Evolutionary conservation across 2,329 filamentous ascomycete genomes (phyloP).

Genomic region (Colletotrichum agaves): DNA sequence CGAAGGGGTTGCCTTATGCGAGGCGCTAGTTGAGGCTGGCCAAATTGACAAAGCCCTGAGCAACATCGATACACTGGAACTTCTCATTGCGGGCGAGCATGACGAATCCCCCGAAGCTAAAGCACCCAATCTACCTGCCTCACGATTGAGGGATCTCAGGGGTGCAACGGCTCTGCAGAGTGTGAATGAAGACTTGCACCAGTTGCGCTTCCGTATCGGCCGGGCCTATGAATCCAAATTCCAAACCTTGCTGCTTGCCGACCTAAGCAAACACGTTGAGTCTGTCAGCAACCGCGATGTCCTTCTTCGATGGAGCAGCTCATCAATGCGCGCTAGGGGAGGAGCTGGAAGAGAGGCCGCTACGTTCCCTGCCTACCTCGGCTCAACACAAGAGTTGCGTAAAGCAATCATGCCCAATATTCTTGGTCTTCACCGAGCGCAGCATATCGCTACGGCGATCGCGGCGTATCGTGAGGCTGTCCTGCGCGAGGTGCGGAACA

Average conservation of each 20-base stretch:
- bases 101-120: constrained; percentile 49
- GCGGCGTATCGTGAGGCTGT: constrained; percentile 85
- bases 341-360: constrained; percentile 74
- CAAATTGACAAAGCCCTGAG: constrained; percentile 84
- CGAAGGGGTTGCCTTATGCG: constrained; percentile 78
- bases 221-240: constrained; percentile 88
- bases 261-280: constrained; percentile 83
- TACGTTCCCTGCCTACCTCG: constrained; percentile 81
- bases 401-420: constrained; percentile 76
- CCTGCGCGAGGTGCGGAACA: constrained; percentile 83
- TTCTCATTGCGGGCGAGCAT: constrained; percentile 79
- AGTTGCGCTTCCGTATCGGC: constrained; percentile 83
- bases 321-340: constrained; percentile 78
- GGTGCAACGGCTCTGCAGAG: constrained; percentile 83
- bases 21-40: constrained; percentile 84
- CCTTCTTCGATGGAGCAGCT: constrained; percentile 84
- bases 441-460: constrained; percentile 84
- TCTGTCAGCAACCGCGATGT: constrained; percentile 78
- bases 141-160: constrained; percentile 74
- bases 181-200: constrained; percentile 79
- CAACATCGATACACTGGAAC: constrained; percentile 81
- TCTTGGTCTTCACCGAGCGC: constrained; percentile 82
- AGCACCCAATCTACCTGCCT: constrained; percentile 44
- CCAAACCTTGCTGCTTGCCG: constrained; percentile 78
- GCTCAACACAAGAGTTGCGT: constrained; percentile 76